Evolutionary conservation across 306 rosid genomes (phyloP).

Genomic region (Geum urbanum): DNA sequence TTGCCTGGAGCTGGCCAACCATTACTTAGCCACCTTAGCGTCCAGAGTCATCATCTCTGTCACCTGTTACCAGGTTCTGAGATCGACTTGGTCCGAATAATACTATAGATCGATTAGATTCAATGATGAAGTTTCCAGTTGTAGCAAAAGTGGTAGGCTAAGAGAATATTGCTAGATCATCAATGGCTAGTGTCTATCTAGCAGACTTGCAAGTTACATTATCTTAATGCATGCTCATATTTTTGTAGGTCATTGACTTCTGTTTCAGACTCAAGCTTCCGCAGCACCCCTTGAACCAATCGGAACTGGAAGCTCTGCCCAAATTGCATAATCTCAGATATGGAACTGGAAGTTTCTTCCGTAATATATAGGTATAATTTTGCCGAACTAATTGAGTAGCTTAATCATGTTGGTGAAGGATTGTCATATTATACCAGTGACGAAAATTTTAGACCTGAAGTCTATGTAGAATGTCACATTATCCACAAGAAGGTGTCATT

Average conservation of each 20-base stretch:
- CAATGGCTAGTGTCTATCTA: not conserved
- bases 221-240: not conserved
- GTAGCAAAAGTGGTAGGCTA: not conserved
- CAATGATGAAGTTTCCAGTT: not conserved
- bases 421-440: not conserved
- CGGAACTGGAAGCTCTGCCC: not conserved
- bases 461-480: not conserved
- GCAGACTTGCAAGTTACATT: not conserved
- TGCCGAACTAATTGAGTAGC: not conserved
- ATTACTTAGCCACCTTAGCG: not conserved
- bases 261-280: not conserved
- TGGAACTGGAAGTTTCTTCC: not conserved
- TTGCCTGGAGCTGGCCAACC: not conserved
- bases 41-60: not conserved
- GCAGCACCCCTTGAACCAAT: not conserved
- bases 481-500: not conserved
- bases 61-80: not conserved
- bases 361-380: not conserved
- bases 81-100: not conserved
- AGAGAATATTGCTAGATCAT: slow-evolving; percentile 4
- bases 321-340: not conserved
- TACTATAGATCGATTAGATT: not conserved
- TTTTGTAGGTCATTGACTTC: not conserved
- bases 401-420: not conserved
- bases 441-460: not conserved